Evolutionary conservation across 2,329 filamentous ascomycete species (phyloP).

Genomic region (Chaetothyriales sp.): DNA sequence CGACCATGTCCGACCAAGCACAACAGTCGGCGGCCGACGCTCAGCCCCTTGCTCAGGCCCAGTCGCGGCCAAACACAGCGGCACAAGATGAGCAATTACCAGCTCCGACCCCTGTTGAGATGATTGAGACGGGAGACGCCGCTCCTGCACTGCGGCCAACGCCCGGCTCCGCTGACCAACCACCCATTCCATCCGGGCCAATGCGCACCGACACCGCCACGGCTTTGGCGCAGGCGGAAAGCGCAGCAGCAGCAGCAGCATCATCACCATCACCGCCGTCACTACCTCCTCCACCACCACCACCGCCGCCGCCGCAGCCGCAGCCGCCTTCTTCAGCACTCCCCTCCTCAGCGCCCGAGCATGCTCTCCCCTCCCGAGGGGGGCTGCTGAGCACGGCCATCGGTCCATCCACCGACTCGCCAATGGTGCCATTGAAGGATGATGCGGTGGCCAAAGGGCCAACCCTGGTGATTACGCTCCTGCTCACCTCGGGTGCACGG

Average conservation of each 20-base stretch:
- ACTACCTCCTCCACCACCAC: too few relatives aligned
- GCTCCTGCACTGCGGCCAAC: neutral
- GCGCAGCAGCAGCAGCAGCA: neutral
- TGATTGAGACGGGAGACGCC: conserved; percentile 6
- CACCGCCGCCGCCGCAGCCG: neutral
- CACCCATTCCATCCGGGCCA: conserved; percentile 5
- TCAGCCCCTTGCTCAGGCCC: conserved; percentile 11
- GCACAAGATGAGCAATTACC: conserved; percentile 6
- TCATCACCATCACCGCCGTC: too few relatives aligned
- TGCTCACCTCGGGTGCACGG: conserved; percentile 66
- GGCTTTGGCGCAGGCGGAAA: conserved; percentile 13
- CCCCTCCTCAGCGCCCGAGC: conserved; percentile 1
- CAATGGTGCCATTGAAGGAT: conserved; percentile 21
- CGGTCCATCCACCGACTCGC: conserved; percentile 17
- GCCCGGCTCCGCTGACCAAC: conserved; percentile 2
- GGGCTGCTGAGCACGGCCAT: conserved; percentile 16
- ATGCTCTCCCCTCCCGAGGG: conserved; percentile 4
- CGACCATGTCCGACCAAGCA: neutral
- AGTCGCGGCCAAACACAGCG: conserved; percentile 7
- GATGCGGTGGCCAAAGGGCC: conserved; percentile 31
- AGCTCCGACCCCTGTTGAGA: conserved; percentile 11
- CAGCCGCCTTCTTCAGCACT: conserved; percentile 7
- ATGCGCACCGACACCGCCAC: conserved; percentile 16
- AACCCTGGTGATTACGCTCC: conserved; percentile 51
- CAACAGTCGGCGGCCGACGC: conserved; percentile 2